These are phyloP conservation scores for Achaetomium macrosporum DNA, from an alignment of 2,329 filamentous ascomycete species.

Conservation along the genomic window DNA sequence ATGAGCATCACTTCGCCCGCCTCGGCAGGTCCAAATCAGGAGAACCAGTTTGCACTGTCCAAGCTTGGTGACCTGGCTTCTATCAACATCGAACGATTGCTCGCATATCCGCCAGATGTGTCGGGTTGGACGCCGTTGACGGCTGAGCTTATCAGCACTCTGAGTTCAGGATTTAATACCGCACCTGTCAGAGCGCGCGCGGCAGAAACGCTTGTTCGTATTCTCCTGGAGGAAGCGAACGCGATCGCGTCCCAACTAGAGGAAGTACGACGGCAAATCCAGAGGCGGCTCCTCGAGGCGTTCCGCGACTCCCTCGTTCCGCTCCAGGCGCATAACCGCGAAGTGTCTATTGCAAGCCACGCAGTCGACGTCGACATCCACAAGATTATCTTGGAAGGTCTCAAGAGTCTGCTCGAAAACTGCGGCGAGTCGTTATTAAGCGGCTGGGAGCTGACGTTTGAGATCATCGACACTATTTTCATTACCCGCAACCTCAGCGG, in stretches of 20 bases:
- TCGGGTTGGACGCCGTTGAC: constrained; percentile 73
- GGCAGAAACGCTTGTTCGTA: constrained; percentile 56
- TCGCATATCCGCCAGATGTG: constrained; percentile 57
- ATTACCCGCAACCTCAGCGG: constrained; percentile 35
- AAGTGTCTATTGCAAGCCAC: constrained; percentile 51
- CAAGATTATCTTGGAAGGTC: constrained; percentile 68
- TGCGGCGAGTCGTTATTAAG: constrained; percentile 77
- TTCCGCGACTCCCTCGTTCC: constrained; percentile 56
- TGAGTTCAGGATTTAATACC: constrained; percentile 43
- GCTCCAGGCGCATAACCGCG: constrained; percentile 49
- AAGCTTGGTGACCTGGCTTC: constrained; percentile 68
- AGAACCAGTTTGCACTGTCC: constrained; percentile 62
- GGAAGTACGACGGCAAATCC: constrained; percentile 53
- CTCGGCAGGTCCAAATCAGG: constrained; percentile 49
- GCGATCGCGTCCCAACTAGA: constrained; percentile 48
- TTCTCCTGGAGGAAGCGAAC: constrained; percentile 53
- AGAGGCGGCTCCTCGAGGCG: constrained; percentile 64
- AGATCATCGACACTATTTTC: constrained; percentile 80
- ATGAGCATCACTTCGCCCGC: constrained; percentile 43
- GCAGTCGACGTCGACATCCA: constrained; percentile 73
- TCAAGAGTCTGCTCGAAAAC: constrained; percentile 79
- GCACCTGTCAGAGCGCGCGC: constrained; percentile 53
- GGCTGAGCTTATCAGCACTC: constrained; percentile 45
- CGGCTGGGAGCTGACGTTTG: constrained; percentile 82
- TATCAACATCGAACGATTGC: constrained; percentile 69